Conservation (phyloP, 2,329 filamentous ascomycete species). For the Xylariaceae sp. region DNA sequence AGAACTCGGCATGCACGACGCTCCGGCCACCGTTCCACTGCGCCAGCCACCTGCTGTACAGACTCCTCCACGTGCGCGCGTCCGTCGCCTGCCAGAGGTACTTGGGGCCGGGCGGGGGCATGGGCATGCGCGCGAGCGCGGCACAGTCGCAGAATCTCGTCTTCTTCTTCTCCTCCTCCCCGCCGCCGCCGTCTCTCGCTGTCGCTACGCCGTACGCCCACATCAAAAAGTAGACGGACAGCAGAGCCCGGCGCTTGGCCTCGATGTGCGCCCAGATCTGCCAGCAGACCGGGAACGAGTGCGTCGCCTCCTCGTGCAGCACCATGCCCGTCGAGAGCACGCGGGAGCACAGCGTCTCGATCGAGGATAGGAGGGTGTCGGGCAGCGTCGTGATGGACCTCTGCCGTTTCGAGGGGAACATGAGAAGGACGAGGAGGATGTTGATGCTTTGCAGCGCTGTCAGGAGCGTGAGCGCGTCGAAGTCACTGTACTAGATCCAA, state of each 20-base stretch:
- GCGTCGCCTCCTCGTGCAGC: slow-evolving; percentile 31
- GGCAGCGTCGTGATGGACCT: slow-evolving; percentile 17
- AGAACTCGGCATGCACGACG: slow-evolving; percentile 31
- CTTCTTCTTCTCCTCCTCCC: too few species aligned
- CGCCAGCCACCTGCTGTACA: slow-evolving; percentile 31
- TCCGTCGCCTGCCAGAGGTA: slow-evolving; percentile 33
- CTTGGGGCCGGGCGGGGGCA: slow-evolving; percentile 32
- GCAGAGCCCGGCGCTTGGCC: slow-evolving; percentile 43
- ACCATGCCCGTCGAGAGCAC: slow-evolving; percentile 30
- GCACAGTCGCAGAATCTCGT: slow-evolving; percentile 32
- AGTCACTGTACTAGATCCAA: slow-evolving; percentile 28
- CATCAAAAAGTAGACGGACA: slow-evolving; percentile 33
- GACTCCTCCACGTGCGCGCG: slow-evolving; percentile 29
- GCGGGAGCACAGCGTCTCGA: slow-evolving; percentile 30
- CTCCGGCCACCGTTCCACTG: slow-evolving; percentile 31
- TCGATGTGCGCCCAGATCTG: slow-evolving; percentile 44
- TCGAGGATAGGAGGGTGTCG: slow-evolving; percentile 25
- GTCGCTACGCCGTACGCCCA: slow-evolving; percentile 36
- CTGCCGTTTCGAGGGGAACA: slow-evolving; percentile 31
- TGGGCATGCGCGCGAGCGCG: slow-evolving; percentile 34
- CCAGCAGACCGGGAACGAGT: slow-evolving; percentile 30
- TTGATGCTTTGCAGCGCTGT: slow-evolving; percentile 33
- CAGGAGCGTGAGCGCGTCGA: slow-evolving; percentile 31
- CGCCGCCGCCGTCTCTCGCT: too few species aligned
- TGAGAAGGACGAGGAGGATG: slow-evolving; percentile 34